phyloP scores from a whole-genome alignment of 257 asterid species.

The Fraxinus quadrangulata region DNA sequence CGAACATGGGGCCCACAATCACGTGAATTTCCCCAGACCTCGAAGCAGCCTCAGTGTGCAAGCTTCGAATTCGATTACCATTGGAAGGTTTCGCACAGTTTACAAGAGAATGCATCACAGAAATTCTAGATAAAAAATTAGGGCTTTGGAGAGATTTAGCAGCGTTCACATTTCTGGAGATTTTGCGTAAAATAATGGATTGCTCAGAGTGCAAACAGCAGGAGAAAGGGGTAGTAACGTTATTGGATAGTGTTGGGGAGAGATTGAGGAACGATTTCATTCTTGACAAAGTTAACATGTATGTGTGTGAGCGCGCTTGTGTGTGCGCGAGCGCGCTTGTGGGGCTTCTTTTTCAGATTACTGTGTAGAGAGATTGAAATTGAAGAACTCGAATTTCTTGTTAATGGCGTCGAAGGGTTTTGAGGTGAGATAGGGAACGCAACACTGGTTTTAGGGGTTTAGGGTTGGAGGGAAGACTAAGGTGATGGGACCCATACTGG shows the following conservation, averaged over 20 bases:
- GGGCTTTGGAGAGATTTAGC: constrained; percentile 30
- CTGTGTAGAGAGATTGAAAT: not conserved
- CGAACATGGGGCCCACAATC: constrained; percentile 97
- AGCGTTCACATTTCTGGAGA: not conserved
- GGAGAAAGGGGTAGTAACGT: constrained; percentile 34
- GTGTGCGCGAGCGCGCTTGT: not conserved
- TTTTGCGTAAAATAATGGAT: constrained; percentile 29
- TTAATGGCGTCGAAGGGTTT: constrained; percentile 5
- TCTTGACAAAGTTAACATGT: constrained; percentile 49
- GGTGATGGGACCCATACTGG: not conserved
- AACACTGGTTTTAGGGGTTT: not conserved
- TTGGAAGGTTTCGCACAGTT: constrained; percentile 39
- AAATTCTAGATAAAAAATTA: constrained; percentile 16
- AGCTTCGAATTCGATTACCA: constrained; percentile 36
- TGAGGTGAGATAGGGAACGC: constrained; percentile 11
- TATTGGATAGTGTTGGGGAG: constrained; percentile 37
- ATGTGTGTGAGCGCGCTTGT: not conserved
- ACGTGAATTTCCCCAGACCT: constrained; percentile 81
- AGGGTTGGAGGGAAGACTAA: not conserved
- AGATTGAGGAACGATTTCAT: constrained; percentile 56
- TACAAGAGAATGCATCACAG: constrained; percentile 32
- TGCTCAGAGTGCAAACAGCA: constrained; percentile 33
- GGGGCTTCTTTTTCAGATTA: not conserved
- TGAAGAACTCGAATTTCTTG: not conserved
- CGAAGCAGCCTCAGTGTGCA: constrained; percentile 31